These are phyloP conservation scores for Globisporangium recalcitrans DNA, from an alignment of 352 stramenopile genomes.

Conservation along the genomic window DNA sequence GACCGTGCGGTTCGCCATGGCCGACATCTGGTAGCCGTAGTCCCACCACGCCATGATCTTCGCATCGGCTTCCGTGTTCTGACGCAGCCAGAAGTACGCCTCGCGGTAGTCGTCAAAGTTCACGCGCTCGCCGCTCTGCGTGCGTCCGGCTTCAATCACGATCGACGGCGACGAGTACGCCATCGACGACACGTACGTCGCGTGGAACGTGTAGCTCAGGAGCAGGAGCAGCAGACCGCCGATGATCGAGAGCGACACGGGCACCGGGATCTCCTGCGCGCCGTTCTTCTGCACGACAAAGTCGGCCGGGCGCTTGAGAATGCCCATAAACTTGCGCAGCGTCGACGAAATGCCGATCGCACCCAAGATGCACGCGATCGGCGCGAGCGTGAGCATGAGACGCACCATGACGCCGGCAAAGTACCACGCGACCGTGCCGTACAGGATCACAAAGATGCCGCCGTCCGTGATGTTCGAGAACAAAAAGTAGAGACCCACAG, in stretches of 20 bases:
- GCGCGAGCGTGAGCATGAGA: constrained; percentile 89
- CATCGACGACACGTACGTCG: constrained; percentile 86
- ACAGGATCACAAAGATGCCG: constrained; percentile 91
- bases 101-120: constrained; percentile 98
- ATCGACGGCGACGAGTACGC: constrained; percentile 91
- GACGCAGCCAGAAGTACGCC: constrained; percentile 86
- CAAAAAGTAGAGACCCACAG: constrained; percentile 88
- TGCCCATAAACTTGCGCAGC: constrained; percentile 73
- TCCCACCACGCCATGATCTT: constrained; percentile 91
- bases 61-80: constrained; percentile 87
- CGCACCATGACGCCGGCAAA: constrained; percentile 92
- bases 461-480: constrained; percentile 88
- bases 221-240: constrained; percentile 64
- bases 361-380: constrained; percentile 90
- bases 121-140: constrained; percentile 64
- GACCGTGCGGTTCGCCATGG: constrained; percentile 88
- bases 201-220: constrained; percentile 86
- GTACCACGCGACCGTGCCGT: constrained; percentile 90
- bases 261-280: constrained; percentile 58
- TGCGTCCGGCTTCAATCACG: constrained; percentile 84
- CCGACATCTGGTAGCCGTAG: constrained; percentile 91
- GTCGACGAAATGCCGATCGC: constrained; percentile 81
- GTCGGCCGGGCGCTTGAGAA: constrained; percentile 51
- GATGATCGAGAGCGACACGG: constrained; percentile 52
- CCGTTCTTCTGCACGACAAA: constrained; percentile 47